Conservation (phyloP, 2,329 filamentous ascomycete genomes). For the Xylariomycetidae sp. region DNA sequence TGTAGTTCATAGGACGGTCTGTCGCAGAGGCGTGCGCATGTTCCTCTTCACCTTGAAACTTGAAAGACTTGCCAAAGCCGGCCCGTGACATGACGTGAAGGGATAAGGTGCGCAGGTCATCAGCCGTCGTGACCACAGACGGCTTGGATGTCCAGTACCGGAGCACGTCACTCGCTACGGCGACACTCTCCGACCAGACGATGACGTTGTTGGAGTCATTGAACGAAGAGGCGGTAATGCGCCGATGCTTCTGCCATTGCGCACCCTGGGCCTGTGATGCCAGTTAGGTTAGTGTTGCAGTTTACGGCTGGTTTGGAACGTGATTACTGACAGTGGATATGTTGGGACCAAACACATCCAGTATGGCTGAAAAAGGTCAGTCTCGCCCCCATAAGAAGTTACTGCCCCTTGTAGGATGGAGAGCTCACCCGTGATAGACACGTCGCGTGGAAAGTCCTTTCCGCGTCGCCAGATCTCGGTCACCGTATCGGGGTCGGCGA, state of each 20-base stretch:
- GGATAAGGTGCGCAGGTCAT: constrained; percentile 18
- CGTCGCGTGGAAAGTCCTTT: constrained; percentile 7
- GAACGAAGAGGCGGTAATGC: constrained; percentile 17
- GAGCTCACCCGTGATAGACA: constrained; percentile 1
- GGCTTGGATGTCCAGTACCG: constrained; percentile 17
- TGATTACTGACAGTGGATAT: constrained; percentile 5
- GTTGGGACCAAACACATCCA: constrained; percentile 8
- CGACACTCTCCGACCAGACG: constrained; percentile 19
- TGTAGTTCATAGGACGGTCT: constrained; percentile 9
- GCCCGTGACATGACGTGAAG: constrained; percentile 17
- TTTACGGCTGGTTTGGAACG: too few relatives aligned
- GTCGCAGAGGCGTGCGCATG: constrained; percentile 4
- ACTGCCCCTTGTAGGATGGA: too few relatives aligned
- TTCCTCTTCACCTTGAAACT: constrained; percentile 19
- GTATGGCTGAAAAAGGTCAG: constrained; percentile 2
- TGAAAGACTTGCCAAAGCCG: constrained; percentile 17
- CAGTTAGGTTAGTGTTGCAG: background rate
- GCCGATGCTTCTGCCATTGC: constrained; percentile 14
- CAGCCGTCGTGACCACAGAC: constrained; percentile 11
- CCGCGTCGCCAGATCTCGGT: constrained; percentile 7
- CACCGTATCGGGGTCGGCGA: constrained; percentile 8
- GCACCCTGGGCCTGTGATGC: constrained; percentile 9
- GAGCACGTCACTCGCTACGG: constrained; percentile 16
- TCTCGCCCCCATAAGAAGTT: constrained; percentile 1
- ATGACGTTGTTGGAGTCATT: constrained; percentile 19